A percentile compares a stretch with the other conserved stretches of the same genome.
Evolutionary conservation across 768 basidiomycete genomes (phyloP).

Genomic region (Hebeloma cylindrosporum): DNA sequence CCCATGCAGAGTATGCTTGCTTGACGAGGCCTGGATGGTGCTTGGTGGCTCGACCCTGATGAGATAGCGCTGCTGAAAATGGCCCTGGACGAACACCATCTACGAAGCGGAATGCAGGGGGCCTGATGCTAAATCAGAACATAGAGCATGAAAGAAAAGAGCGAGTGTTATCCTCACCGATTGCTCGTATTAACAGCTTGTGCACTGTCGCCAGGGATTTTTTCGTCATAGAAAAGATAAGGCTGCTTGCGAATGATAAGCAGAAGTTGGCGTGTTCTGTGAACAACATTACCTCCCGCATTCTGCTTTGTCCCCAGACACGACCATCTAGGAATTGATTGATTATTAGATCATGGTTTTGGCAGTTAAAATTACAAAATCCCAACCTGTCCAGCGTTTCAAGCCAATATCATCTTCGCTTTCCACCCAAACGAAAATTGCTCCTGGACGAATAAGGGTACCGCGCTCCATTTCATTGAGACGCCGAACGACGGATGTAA

Average conservation of each 20-base stretch:
- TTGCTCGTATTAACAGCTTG: slow-evolving; percentile 35
- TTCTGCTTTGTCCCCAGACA: slow-evolving; percentile 67
- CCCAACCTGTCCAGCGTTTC: slow-evolving; percentile 63
- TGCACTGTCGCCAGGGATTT: slow-evolving; percentile 44
- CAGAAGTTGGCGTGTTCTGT: slow-evolving; percentile 4
- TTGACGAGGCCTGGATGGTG: slow-evolving; percentile 62
- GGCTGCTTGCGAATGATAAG: slow-evolving; percentile 39
- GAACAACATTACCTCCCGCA: slow-evolving; percentile 49
- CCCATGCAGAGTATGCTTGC: slow-evolving; percentile 72
- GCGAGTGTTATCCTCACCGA: slow-evolving; percentile 31
- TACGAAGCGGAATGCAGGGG: slow-evolving; percentile 54
- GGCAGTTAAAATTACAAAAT: background rate
- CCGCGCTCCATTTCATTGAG: slow-evolving; percentile 62
- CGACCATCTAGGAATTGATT: slow-evolving; percentile 48
- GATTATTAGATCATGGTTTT: slow-evolving; percentile 1
- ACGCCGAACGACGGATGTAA: slow-evolving; percentile 52
- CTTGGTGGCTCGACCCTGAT: slow-evolving; percentile 54
- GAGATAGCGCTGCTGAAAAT: slow-evolving; percentile 53
- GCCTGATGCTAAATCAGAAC: slow-evolving; percentile 25
- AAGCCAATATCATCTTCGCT: slow-evolving; percentile 64
- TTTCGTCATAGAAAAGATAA: slow-evolving; percentile 71
- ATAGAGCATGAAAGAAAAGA: slow-evolving; percentile 3
- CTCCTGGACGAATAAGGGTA: slow-evolving; percentile 55
- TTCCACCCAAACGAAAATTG: slow-evolving; percentile 72
- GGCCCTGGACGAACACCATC: slow-evolving; percentile 51